phyloP scores from a whole-genome alignment of 306 rosid genomes.

The Macrotyloma uniflorum region DNA sequence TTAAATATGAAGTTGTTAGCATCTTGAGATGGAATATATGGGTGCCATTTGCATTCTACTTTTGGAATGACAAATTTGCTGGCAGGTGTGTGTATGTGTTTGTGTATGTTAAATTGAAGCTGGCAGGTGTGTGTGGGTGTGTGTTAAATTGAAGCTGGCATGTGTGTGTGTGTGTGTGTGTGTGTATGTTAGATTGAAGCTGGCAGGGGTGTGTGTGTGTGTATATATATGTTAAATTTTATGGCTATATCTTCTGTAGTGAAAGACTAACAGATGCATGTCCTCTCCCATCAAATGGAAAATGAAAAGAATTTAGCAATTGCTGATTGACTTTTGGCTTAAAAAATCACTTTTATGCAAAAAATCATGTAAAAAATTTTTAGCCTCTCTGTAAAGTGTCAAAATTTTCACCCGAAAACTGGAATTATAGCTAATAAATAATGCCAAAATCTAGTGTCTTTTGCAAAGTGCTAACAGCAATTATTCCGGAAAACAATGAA shows the following conservation, averaged over 20 bases:
- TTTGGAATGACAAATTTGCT: neutral
- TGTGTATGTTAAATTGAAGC: no score
- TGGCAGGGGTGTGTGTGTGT: no score
- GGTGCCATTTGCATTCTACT: neutral
- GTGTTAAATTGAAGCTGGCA: no score
- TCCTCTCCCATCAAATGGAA: neutral
- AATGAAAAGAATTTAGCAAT: neutral
- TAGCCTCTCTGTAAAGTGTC: neutral
- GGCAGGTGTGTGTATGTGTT: no score
- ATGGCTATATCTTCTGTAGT: neutral
- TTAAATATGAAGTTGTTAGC: neutral
- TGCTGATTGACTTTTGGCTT: neutral
- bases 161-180: no score
- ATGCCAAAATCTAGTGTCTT: neutral
- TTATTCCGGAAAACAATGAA: neutral
- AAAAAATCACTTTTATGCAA: neutral
- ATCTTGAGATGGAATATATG: neutral
- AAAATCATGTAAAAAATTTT: neutral
- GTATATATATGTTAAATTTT: no score
- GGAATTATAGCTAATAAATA: neutral
- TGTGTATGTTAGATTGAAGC: no score
- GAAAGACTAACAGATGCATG: neutral
- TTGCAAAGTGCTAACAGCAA: neutral
- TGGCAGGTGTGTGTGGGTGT: no score
- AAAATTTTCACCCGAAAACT: neutral